Conservation (phyloP, 177 flowering plant genomes). For the Vitis hybrid region DNA sequence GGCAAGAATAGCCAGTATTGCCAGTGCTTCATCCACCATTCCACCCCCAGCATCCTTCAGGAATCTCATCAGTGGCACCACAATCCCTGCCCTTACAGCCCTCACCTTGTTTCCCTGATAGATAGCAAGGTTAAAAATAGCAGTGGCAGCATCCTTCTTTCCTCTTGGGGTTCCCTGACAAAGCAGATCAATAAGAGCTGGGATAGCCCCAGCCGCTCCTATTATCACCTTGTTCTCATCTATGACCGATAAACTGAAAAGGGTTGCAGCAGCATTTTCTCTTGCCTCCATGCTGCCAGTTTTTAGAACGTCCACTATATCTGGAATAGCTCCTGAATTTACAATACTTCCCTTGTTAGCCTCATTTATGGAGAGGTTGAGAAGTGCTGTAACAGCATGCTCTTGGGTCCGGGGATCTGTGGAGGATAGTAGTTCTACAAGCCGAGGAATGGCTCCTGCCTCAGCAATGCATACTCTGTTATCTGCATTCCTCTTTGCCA, state of each 20-base stretch:
- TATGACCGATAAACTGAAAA: constrained; percentile 83
- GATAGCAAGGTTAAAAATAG: constrained; percentile 84
- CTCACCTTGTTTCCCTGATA: constrained; percentile 89
- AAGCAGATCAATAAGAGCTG: constrained; percentile 72
- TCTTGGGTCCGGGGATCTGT: constrained; percentile 79
- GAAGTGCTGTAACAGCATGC: constrained; percentile 97
- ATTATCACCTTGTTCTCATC: constrained; percentile 90
- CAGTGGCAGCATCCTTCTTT: constrained; percentile 96
- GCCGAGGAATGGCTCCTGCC: constrained; percentile 90
- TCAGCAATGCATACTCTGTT: constrained; percentile 87
- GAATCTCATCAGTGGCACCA: constrained; percentile 62
- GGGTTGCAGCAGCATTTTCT: constrained; percentile 96
- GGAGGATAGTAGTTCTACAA: constrained; percentile 83
- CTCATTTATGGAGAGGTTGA: constrained; percentile 89
- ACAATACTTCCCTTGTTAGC: constrained; percentile 81
- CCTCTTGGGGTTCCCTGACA: constrained; percentile 86
- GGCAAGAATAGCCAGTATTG: constrained; percentile 79
- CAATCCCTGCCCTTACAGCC: constrained; percentile 86
- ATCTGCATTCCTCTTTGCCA: constrained; percentile 90
- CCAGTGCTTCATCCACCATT: constrained; percentile 92
- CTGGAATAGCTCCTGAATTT: constrained; percentile 82
- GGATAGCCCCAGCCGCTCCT: constrained; percentile 92
- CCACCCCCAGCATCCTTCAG: constrained; percentile 85
- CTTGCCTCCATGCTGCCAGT: constrained; percentile 93
- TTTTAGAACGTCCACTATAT: constrained; percentile 77